Base-by-base conservation (phyloP, 805 yeast species). In the Phaffomyces opuntiae region DNA sequence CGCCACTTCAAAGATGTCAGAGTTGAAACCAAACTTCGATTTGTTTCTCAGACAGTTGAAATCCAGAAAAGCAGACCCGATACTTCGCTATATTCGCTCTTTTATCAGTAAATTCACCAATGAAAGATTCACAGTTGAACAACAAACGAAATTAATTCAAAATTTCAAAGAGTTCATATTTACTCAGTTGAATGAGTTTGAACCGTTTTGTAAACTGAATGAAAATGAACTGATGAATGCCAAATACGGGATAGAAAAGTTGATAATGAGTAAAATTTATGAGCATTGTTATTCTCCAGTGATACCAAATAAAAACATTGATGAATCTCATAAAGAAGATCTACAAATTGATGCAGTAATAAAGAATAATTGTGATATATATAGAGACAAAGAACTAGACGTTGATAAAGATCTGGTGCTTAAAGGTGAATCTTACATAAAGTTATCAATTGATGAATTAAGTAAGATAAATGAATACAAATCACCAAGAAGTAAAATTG, bases 401-500 rank as follows among this genome's bases (percentile, higher is more conserved):
- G 73, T 91, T n/a, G 75, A 77, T 17, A 68, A 68, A 34, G 60
- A 73, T 52, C 66, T 74, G 56, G 65, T 79, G 21, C 66, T 73
- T 19, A 63, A 67, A 41, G 70, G 79, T 4, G 67, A 71, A 21
- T 72, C 74, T 24, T 90, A 80, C 63, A 74, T 80, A 54, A 72
- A 62, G 54, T 72, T 84, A 47, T 93, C 97, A 0, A 74, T 81
- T 1, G 70, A 69, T 12, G 98, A 93, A 63, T 70, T 93, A 41
- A 69, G 72, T 51, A 88, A 88, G 55, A 81, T 93, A 57, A 84
- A 85, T 62, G 73, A 78, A 44, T 95, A 84, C 62, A 77, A 95
- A 54, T 91, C 98, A 0, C 99, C 99, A 14, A 72, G 99, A 44
- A 99, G 95, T 60, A 93, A 93, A 59, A 80, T 88, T 51, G 87